These are phyloP conservation scores for Datisca glomerata DNA, from an alignment of 306 rosid species.

Conservation along the genomic window DNA sequence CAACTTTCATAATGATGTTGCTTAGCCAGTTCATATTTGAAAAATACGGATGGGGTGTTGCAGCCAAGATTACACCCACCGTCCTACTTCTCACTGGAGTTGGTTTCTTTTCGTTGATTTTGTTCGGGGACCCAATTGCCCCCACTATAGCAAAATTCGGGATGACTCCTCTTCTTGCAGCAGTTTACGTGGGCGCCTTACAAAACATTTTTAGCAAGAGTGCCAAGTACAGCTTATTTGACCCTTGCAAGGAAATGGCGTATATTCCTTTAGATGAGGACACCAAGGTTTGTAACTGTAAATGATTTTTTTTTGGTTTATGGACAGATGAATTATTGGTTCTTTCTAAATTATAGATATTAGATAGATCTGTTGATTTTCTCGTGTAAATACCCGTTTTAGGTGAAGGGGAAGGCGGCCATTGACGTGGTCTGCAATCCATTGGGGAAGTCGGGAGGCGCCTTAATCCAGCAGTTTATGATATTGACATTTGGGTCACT, in stretches of 20 bases:
- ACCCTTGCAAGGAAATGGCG: constrained; percentile 99
- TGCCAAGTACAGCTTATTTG: constrained; percentile 95
- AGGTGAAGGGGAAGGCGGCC: constrained; percentile 99
- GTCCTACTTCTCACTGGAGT: constrained; percentile 84
- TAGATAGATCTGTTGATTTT: no score
- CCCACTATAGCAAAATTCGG: constrained; percentile 61
- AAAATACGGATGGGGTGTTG: constrained; percentile 94
- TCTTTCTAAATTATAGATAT: no score
- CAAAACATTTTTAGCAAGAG: constrained; percentile 99
- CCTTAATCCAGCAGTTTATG: constrained; percentile 96
- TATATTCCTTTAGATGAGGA: constrained; percentile 92
- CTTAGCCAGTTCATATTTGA: constrained; percentile 73
- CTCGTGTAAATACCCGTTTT: constrained; percentile 20
- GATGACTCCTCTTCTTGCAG: constrained; percentile 96
- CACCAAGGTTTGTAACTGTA: constrained; percentile 8
- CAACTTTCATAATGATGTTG: constrained; percentile 92
- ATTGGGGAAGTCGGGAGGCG: constrained; percentile 95
- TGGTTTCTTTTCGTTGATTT: constrained; percentile 73
- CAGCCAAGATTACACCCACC: constrained; percentile 86
- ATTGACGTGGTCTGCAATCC: constrained; percentile 99
- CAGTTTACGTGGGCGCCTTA: constrained; percentile 97
- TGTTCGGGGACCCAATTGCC: constrained; percentile 66
- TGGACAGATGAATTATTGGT: no score
- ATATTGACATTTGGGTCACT: constrained; percentile 88
- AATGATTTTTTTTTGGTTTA: no score